A percentile compares a stretch with the other conserved stretches of the same genome.
Evolutionary conservation across 1,139 yeast genomes (phyloP).

Genomic region (Debaryomyces subglobosus): DNA sequence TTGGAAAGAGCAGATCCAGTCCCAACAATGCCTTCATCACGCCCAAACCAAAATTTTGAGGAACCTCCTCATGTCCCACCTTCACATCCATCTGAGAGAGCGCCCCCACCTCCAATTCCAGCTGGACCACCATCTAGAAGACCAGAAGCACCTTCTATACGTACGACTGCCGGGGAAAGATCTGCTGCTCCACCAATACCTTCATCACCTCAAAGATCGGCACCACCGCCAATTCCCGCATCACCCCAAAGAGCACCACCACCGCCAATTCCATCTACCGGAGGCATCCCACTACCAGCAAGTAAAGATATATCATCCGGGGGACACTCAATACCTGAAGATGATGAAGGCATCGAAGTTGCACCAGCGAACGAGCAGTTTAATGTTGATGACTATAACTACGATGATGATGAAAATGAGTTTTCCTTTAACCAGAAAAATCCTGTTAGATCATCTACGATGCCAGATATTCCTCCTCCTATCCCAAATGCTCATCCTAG

Average conservation of each 20-base stretch:
- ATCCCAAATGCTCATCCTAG: conserved; percentile 1
- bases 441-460: conserved; percentile 1
- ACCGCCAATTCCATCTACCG: conserved; percentile 14
- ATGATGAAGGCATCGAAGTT: background rate
- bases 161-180: conserved; percentile 7
- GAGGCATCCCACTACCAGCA: conserved; percentile 10
- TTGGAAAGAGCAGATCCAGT: conserved; percentile 12
- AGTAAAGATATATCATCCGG: background rate
- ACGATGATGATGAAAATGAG: conserved; percentile 1
- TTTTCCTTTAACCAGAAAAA: background rate
- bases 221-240: conserved; percentile 5
- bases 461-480: conserved; percentile 2
- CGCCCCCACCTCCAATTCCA: conserved; percentile 5
- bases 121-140: conserved; percentile 1
- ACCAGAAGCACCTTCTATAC: conserved; percentile 18
- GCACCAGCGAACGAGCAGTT: background rate
- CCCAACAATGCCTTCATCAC: conserved; percentile 13
- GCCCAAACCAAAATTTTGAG: background rate
- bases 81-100: background rate
- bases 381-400: conserved; percentile 3
- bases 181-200: conserved; percentile 12
- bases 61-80: background rate
- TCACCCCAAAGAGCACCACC: background rate
- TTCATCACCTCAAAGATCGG: background rate
- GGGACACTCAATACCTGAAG: background rate